Evolutionary conservation across 2,329 filamentous ascomycete genomes (phyloP).

Genomic region (Phoma sp.): DNA sequence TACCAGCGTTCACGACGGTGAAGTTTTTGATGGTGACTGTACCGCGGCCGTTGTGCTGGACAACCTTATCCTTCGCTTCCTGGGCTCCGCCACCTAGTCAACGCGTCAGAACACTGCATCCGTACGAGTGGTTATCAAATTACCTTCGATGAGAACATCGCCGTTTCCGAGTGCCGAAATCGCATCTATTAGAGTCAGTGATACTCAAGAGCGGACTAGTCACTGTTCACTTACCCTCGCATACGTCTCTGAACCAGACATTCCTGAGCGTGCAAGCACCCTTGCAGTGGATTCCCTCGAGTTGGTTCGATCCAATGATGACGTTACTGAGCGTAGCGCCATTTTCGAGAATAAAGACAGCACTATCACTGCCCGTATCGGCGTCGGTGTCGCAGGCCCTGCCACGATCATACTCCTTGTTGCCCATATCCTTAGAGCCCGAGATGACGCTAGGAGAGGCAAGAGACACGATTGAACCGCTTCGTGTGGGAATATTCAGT

Average conservation of each 20-base stretch:
- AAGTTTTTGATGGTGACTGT: conserved; percentile 47
- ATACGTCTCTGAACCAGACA: conserved; percentile 54
- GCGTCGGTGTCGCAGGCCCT: conserved; percentile 17
- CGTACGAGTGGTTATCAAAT: too few relatives aligned
- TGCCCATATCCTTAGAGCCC: conserved; percentile 17
- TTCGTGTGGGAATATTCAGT: conserved; percentile 36
- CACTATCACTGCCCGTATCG: conserved; percentile 33
- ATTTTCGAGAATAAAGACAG: conserved; percentile 59
- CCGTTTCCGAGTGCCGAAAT: conserved; percentile 23
- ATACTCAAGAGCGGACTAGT: conserved; percentile 14
- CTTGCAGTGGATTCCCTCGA: conserved; percentile 62
- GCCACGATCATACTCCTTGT: conserved; percentile 21
- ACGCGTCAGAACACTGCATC: too few relatives aligned
- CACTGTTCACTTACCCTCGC: conserved; percentile 54
- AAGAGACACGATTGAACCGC: conserved; percentile 33
- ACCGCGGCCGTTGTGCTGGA: conserved; percentile 52
- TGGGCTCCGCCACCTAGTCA: conserved; percentile 51
- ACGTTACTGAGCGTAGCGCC: conserved; percentile 61
- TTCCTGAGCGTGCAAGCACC: conserved; percentile 54
- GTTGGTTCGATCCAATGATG: conserved; percentile 60
- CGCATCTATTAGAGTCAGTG: conserved; percentile 39
- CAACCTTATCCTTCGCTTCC: conserved; percentile 48
- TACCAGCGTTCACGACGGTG: conserved; percentile 44
- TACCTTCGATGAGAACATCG: conserved; percentile 48
- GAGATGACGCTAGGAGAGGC: conserved; percentile 23